Conservation (phyloP, 257 asterid genomes). For the Solanum lycopersicoides region DNA sequence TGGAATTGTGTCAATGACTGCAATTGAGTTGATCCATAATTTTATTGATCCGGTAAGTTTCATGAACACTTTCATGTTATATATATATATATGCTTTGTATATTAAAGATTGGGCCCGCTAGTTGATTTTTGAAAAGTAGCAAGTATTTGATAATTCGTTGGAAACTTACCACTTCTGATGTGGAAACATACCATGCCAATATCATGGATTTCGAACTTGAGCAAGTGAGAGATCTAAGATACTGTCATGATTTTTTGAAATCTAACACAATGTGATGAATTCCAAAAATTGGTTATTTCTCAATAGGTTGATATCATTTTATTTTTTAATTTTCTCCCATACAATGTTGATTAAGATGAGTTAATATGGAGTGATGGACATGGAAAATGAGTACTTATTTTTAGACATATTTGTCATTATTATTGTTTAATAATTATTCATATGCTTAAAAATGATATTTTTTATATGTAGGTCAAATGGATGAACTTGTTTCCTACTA, state of each 20-base stretch:
- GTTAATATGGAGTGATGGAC: not conserved
- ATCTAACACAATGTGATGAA: not conserved
- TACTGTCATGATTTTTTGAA: not conserved
- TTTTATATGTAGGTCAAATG: slow-evolving; percentile 36
- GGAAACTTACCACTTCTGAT: too few relatives aligned
- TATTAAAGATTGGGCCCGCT: not conserved
- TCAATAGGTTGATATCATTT: too few relatives aligned
- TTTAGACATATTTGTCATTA: not conserved
- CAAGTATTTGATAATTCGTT: not conserved
- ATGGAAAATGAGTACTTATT: not conserved
- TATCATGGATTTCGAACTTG: not conserved
- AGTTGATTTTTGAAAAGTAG: not conserved
- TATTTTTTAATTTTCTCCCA: not conserved
- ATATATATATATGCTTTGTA: not conserved
- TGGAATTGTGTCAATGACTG: slow-evolving; percentile 42
- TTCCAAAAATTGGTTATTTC: not conserved
- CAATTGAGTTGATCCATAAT: not conserved
- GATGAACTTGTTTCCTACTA: slow-evolving; percentile 31
- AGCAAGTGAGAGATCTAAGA: not conserved
- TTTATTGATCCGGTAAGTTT: slow-evolving; percentile 32
- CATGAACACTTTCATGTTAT: not conserved
- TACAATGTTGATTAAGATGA: not conserved
- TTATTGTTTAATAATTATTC: not conserved
- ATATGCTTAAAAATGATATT: not conserved
- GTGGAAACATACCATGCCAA: not conserved